Conservation (phyloP, 345 rosid species). For the Citrus sinensis region DNA sequence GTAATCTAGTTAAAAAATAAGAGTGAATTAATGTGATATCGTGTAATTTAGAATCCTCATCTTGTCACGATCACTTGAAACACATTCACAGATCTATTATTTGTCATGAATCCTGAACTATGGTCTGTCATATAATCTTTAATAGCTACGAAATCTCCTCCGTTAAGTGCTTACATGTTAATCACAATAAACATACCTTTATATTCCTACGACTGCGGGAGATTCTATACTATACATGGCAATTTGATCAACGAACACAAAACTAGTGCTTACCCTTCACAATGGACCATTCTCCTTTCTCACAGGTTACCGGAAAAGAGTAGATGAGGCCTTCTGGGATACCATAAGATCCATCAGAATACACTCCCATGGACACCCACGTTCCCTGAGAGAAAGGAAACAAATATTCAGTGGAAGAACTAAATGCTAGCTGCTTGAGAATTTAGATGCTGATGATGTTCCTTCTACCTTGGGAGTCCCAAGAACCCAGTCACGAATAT, state of each 20-base stretch:
- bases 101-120: background rate
- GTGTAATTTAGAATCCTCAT: background rate
- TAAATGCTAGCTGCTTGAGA: too few relatives aligned
- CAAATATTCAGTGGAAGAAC: background rate
- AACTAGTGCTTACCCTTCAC: slow-evolving; percentile 40
- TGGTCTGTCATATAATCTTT: background rate
- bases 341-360: slow-evolving; percentile 85
- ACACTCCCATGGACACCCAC: slow-evolving; percentile 93
- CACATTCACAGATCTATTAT: too few relatives aligned
- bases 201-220: too few relatives aligned
- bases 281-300: slow-evolving; percentile 76
- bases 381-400: slow-evolving; percentile 41
- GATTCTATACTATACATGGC: too few relatives aligned
- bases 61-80: too few relatives aligned
- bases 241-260: background rate
- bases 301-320: slow-evolving; percentile 77
- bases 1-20: background rate
- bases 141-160: background rate
- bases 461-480: slow-evolving; percentile 63
- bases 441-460: too few relatives aligned
- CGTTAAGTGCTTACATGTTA: background rate
- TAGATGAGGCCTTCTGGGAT: slow-evolving; percentile 66
- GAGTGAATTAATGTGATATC: background rate
- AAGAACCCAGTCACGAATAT: slow-evolving; percentile 76
- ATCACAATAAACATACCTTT: background rate